phyloP scores from a whole-genome alignment of 1,139 yeast species.

The Sugiyamaella castrensis region DNA sequence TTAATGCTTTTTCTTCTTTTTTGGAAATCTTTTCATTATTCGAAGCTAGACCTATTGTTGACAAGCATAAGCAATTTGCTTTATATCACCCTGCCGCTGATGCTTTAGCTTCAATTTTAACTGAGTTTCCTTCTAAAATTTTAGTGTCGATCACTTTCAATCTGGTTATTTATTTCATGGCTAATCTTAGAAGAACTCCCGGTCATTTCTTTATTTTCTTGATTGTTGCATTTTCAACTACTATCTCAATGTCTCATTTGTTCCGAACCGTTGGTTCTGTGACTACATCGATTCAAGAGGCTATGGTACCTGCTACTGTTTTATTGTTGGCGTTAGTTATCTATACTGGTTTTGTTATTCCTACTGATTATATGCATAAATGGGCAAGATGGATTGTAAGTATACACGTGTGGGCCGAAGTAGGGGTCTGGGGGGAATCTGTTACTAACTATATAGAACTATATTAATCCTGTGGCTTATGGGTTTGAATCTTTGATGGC shows the following conservation, averaged over 20 bases:
- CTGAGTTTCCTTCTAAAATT: conserved; percentile 65
- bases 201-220: conserved; percentile 70
- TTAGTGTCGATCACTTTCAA: conserved; percentile 57
- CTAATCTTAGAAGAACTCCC: conserved; percentile 59
- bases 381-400: conserved; percentile 88
- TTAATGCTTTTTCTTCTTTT: conserved; percentile 71
- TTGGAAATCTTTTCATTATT: conserved; percentile 67
- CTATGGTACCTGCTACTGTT: conserved; percentile 71
- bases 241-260: conserved; percentile 66
- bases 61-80: conserved; percentile 74
- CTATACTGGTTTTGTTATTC: conserved; percentile 75
- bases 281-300: conserved; percentile 57
- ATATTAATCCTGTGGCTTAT: conserved; percentile 67
- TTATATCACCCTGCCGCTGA: conserved; percentile 77
- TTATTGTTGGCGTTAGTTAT: conserved; percentile 59
- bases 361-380: conserved; percentile 62
- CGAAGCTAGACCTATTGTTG: conserved; percentile 76
- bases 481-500: conserved; percentile 66
- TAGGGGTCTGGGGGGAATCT: too few species aligned
- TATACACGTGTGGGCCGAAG: too few species aligned
- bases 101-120: conserved; percentile 63
- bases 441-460: too few species aligned
- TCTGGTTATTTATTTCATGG: conserved; percentile 62
- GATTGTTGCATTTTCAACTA: conserved; percentile 51
- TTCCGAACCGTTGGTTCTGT: conserved; percentile 71